Percentiles rank a stretch among this genome's conserved stretches.
Conservation (phyloP, 352 stramenopile genomes). For the Phytophthora kernoviae region DNA sequence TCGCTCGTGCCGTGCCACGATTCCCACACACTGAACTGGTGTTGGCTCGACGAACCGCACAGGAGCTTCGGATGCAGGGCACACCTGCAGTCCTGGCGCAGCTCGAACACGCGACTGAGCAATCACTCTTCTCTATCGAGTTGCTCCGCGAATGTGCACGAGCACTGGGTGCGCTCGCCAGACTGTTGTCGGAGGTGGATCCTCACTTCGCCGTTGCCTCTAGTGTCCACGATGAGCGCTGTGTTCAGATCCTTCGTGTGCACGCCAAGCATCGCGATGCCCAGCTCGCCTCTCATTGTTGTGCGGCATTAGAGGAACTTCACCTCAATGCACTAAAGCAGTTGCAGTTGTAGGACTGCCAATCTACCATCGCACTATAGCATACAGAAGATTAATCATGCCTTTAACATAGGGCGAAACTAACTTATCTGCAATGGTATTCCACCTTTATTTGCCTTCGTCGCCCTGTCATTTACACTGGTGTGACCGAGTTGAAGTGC, state of each 20-base stretch:
- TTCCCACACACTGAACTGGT: conserved; percentile 52
- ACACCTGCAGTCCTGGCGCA: conserved; percentile 47
- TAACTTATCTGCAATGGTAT: conserved; percentile 3
- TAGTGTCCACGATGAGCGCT: conserved; percentile 32
- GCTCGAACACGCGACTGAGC: conserved; percentile 51
- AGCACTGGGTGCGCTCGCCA: conserved; percentile 56
- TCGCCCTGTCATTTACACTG: conserved; percentile 3
- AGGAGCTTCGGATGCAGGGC: conserved; percentile 54
- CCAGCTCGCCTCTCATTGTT: conserved; percentile 64
- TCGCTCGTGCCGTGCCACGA: conserved; percentile 54
- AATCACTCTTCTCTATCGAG: conserved; percentile 67
- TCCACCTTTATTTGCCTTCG: not conserved
- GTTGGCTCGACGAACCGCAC: conserved; percentile 32
- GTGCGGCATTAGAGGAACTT: conserved; percentile 51
- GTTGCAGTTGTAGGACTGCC: conserved; percentile 2
- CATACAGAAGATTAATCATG: conserved; percentile 24
- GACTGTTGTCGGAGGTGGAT: conserved; percentile 46
- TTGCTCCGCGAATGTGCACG: conserved; percentile 75
- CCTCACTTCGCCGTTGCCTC: conserved; percentile 14
- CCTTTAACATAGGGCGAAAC: not conserved
- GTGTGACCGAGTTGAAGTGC: conserved; percentile 97
- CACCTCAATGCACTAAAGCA: conserved; percentile 23
- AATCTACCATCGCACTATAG: conserved; percentile 15
- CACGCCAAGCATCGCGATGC: conserved; percentile 66
- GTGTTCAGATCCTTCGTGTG: conserved; percentile 44